These are phyloP conservation scores for Xylaria sp. DNA, from an alignment of 2,329 filamentous ascomycete genomes.

Conservation along the genomic window DNA sequence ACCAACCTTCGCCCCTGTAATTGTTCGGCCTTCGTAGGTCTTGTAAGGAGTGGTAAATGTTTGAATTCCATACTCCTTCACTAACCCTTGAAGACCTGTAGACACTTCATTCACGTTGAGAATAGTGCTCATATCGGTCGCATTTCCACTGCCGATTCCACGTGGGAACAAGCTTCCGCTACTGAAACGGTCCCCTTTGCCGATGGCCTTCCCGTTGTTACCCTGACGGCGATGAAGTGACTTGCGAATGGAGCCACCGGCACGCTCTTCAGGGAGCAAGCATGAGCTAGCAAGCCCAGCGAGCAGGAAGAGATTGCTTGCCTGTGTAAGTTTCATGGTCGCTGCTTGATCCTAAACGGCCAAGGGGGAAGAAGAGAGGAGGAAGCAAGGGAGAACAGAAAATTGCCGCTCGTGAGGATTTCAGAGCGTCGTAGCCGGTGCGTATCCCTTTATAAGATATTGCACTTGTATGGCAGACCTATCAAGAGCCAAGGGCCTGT, in stretches of 20 bases:
- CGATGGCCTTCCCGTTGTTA: slow-evolving; percentile 42
- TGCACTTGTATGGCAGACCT: slow-evolving; percentile 6
- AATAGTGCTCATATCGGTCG: slow-evolving; percentile 52
- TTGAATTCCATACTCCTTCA: slow-evolving; percentile 53
- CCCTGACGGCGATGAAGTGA: slow-evolving; percentile 29
- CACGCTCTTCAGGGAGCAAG: slow-evolving; percentile 41
- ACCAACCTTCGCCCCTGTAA: slow-evolving; percentile 57
- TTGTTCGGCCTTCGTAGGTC: slow-evolving; percentile 55
- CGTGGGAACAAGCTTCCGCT: slow-evolving; percentile 54
- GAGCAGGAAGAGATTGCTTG: slow-evolving; percentile 31
- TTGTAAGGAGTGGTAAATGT: slow-evolving; percentile 56
- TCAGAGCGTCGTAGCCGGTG: slow-evolving; percentile 6
- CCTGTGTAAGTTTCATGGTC: slow-evolving; percentile 35
- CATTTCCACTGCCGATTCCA: slow-evolving; percentile 55
- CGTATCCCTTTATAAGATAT: slow-evolving; percentile 19
- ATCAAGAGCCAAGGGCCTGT: slow-evolving; percentile 8
- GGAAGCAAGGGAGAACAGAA: neutral
- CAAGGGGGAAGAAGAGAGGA: neutral
- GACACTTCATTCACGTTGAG: slow-evolving; percentile 56
- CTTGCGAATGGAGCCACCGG: slow-evolving; percentile 30
- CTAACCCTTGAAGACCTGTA: slow-evolving; percentile 55
- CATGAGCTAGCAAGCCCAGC: slow-evolving; percentile 35
- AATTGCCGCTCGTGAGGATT: neutral
- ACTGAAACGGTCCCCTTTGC: slow-evolving; percentile 53
- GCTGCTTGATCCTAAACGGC: neutral